Percentiles rank a stretch among this genome's conserved stretches.
Conservation (phyloP, 2,329 filamentous ascomycete genomes). For the Eutypa lata region DNA sequence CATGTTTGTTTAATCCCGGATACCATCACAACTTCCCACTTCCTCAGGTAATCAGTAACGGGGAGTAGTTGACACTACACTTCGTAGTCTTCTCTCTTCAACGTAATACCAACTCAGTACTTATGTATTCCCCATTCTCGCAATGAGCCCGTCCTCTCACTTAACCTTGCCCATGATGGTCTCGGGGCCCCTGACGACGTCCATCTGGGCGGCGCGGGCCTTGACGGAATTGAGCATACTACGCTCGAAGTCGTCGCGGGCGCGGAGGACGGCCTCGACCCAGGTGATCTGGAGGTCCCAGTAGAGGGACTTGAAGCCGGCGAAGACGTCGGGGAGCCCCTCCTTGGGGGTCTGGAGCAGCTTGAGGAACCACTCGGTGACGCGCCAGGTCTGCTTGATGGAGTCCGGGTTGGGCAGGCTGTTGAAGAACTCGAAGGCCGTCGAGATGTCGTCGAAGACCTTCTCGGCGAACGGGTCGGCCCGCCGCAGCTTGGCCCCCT, state of each 20-base stretch:
- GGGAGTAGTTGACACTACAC: too few relatives aligned
- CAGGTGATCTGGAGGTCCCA: slow-evolving; percentile 94
- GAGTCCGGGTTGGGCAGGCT: slow-evolving; percentile 65
- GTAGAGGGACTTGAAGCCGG: slow-evolving; percentile 77
- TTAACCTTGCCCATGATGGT: slow-evolving; percentile 95
- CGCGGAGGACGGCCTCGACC: slow-evolving; percentile 87
- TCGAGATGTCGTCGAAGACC: slow-evolving; percentile 87
- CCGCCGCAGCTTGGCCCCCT: slow-evolving; percentile 82
- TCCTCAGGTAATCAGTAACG: too few relatives aligned
- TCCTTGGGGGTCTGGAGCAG: slow-evolving; percentile 76
- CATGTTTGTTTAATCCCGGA: too few relatives aligned
- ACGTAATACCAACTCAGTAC: too few relatives aligned
- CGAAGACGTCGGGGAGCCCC: slow-evolving; percentile 73
- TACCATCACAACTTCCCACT: too few relatives aligned
- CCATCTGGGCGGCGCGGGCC: slow-evolving; percentile 79
- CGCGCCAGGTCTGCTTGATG: slow-evolving; percentile 90
- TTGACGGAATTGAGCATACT: slow-evolving; percentile 87
- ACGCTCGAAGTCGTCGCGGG: slow-evolving; percentile 90
- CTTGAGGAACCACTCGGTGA: slow-evolving; percentile 78
- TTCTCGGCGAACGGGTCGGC: slow-evolving; percentile 87
- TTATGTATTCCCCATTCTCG: too few relatives aligned
- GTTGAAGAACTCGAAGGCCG: slow-evolving; percentile 86
- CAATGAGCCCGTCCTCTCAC: too few relatives aligned
- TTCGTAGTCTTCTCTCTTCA: too few relatives aligned
- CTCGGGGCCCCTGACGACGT: slow-evolving; percentile 75